phyloP scores from a whole-genome alignment of 2,329 filamentous ascomycete species.

The Paraphoma sp. region DNA sequence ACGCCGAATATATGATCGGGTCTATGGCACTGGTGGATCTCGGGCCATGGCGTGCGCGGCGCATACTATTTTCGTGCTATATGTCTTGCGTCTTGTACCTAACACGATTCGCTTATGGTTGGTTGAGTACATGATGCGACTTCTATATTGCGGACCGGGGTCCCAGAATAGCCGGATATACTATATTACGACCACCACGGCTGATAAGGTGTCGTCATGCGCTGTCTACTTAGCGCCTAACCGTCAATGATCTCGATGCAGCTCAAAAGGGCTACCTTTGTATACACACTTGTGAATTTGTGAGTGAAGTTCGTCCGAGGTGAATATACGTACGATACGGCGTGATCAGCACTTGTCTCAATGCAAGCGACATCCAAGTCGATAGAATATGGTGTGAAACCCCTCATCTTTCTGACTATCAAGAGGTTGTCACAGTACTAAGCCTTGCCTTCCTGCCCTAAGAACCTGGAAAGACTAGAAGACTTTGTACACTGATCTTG shows the following conservation, averaged over 20 bases:
- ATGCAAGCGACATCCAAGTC: too few relatives aligned
- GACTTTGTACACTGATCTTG: constrained; percentile 57
- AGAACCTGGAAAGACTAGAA: constrained; percentile 58
- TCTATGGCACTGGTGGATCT: not conserved
- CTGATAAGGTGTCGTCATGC: not conserved
- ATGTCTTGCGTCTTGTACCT: not conserved
- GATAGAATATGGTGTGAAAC: too few relatives aligned
- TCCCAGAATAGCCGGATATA: constrained; percentile 1
- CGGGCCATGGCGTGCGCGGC: not conserved
- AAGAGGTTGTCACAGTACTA: too few relatives aligned
- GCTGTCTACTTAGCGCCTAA: too few relatives aligned
- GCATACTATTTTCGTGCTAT: not conserved
- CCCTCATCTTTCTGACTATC: too few relatives aligned
- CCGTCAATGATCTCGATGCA: too few relatives aligned
- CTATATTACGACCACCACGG: not conserved
- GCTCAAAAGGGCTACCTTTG: too few relatives aligned
- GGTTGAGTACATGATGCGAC: not conserved
- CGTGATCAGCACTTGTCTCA: too few relatives aligned
- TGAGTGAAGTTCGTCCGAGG: too few relatives aligned
- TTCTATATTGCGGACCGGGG: not conserved
- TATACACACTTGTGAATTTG: too few relatives aligned
- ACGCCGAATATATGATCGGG: constrained; percentile 1
- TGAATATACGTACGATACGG: too few relatives aligned
- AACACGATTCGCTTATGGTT: not conserved
- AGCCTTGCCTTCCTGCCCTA: not conserved